Conservation (phyloP, 805 yeast species). For the Kuraishia piskuri region DNA sequence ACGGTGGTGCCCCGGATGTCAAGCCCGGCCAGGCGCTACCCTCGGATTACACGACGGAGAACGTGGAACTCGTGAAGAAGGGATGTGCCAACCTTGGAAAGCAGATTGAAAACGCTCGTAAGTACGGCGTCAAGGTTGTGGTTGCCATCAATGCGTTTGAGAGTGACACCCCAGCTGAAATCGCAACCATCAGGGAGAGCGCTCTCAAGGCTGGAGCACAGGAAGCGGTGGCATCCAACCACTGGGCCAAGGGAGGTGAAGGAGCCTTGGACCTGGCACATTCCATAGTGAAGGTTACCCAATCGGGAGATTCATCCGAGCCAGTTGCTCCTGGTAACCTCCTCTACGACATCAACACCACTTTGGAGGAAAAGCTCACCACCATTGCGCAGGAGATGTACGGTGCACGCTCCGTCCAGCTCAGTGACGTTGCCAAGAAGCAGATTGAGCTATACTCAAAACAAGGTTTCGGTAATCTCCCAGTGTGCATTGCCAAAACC, state of each 20-base stretch:
- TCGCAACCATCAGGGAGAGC: slow-evolving; percentile 68
- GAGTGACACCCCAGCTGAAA: slow-evolving; percentile 75
- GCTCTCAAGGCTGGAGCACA: slow-evolving; percentile 88
- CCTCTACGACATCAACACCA: slow-evolving; percentile 60
- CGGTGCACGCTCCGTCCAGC: slow-evolving; percentile 82
- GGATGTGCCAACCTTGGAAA: slow-evolving; percentile 88
- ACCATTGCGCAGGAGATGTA: slow-evolving; percentile 84
- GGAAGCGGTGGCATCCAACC: slow-evolving; percentile 84
- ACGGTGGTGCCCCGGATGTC: slow-evolving; percentile 96
- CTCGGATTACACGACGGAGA: slow-evolving; percentile 69
- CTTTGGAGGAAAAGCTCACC: slow-evolving; percentile 74
- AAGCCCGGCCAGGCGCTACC: slow-evolving; percentile 90
- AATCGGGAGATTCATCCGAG: slow-evolving; percentile 26
- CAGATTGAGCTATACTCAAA: slow-evolving; percentile 74
- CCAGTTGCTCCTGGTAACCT: slow-evolving; percentile 28
- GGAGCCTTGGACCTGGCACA: slow-evolving; percentile 84
- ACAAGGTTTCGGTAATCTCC: slow-evolving; percentile 87
- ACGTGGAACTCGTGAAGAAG: slow-evolving; percentile 62
- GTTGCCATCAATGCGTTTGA: slow-evolving; percentile 89
- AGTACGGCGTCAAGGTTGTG: slow-evolving; percentile 85
- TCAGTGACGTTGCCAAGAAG: slow-evolving; percentile 69
- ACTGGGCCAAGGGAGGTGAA: slow-evolving; percentile 92
- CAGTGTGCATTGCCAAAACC: slow-evolving; percentile 95
- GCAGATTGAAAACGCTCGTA: slow-evolving; percentile 79
- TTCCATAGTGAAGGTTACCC: slow-evolving; percentile 69